Conservation (phyloP, 2,329 filamentous ascomycete genomes). For the Teratosphaeria viscida region DNA sequence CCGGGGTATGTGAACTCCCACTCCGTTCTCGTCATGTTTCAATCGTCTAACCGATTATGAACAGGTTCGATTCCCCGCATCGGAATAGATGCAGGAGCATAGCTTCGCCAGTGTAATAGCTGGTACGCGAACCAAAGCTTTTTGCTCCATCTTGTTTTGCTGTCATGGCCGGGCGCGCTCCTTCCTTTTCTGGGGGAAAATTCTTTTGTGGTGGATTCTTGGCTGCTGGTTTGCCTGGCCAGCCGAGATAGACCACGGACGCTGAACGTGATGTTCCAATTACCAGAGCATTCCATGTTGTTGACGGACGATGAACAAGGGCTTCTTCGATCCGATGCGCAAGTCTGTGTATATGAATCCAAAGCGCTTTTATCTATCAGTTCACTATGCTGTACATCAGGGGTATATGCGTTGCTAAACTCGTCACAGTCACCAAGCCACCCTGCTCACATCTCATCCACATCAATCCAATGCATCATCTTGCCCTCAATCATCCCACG, state of each 20-base stretch:
- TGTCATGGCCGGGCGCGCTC: background rate
- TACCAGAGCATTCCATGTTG: too few relatives aligned
- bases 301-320: too few relatives aligned
- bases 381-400: background rate
- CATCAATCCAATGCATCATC: background rate
- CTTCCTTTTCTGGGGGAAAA: background rate
- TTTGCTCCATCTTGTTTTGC: background rate
- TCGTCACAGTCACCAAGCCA: background rate
- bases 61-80: background rate
- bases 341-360: too few relatives aligned
- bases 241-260: too few relatives aligned
- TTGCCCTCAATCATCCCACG: constrained; percentile 42
- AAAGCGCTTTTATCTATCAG: background rate
- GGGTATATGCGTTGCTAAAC: background rate
- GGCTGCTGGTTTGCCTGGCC: too few relatives aligned
- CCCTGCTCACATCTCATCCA: background rate
- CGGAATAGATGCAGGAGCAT: background rate
- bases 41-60: background rate
- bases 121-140: background rate
- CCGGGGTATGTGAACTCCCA: background rate
- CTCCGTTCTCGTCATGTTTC: too few relatives aligned
- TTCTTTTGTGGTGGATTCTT: background rate
- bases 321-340: too few relatives aligned
- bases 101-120: background rate
- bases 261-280: too few relatives aligned